Evolutionary conservation across 2,329 filamentous ascomycete species (phyloP).

Genomic region (Botryotinia calthae): DNA sequence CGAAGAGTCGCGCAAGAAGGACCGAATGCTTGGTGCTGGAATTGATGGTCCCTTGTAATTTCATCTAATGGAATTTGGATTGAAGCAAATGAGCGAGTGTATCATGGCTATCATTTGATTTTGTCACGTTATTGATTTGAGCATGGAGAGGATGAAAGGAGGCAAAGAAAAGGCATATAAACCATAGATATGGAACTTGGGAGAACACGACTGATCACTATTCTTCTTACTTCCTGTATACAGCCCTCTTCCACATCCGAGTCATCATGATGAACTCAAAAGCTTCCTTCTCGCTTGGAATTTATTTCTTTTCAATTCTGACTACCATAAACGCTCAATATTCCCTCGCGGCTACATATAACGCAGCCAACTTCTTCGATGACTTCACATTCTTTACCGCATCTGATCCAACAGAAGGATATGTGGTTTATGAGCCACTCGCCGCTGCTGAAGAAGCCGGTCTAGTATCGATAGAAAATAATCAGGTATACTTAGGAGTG

Average conservation of each 20-base stretch:
- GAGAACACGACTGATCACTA: not conserved
- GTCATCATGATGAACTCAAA: not conserved
- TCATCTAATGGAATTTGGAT: not conserved
- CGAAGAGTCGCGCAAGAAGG: not conserved
- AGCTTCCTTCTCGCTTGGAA: not conserved
- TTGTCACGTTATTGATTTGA: not conserved
- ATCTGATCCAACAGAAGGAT: slow-evolving; percentile 63
- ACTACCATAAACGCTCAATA: slow-evolving; percentile 13
- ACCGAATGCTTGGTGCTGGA: not conserved
- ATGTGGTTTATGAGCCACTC: slow-evolving; percentile 57
- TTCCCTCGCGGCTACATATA: slow-evolving; percentile 42
- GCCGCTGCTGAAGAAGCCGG: slow-evolving; percentile 52
- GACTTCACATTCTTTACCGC: slow-evolving; percentile 52
- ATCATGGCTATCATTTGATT: not conserved
- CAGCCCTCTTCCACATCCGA: not conserved
- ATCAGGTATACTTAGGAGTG: slow-evolving; percentile 65
- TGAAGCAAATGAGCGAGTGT: not conserved
- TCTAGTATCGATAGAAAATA: slow-evolving; percentile 56
- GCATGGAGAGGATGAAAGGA: too few species aligned
- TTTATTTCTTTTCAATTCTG: not conserved
- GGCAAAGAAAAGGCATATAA: not conserved
- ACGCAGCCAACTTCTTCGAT: slow-evolving; percentile 45
- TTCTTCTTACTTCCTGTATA: not conserved
- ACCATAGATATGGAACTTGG: not conserved
- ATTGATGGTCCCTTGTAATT: not conserved